A percentile compares a stretch with the other conserved stretches of the same genome.
Evolutionary conservation across 106 monocot genomes (phyloP).

Genomic region (Xerophyta viscosa): DNA sequence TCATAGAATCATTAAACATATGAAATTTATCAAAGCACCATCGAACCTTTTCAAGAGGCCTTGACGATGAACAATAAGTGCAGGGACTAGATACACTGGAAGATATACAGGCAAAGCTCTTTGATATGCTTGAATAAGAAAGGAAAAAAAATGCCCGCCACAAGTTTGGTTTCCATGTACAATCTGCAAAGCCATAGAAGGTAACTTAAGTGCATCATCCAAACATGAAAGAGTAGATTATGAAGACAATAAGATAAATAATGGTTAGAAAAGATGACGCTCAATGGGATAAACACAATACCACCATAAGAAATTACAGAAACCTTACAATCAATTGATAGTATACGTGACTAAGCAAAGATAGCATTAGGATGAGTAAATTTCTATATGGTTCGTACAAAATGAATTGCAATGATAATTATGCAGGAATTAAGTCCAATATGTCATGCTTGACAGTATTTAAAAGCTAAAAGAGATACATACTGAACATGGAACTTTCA

Average conservation of each 20-base stretch:
- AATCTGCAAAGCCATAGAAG: conserved; percentile 43
- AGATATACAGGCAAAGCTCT: conserved; percentile 95
- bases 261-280: too few species aligned
- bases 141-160: conserved; percentile 53
- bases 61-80: conserved; percentile 85
- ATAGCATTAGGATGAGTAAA: too few species aligned
- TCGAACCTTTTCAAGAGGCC: conserved; percentile 77
- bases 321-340: too few species aligned
- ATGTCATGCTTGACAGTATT: too few species aligned
- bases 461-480: conserved; percentile 14
- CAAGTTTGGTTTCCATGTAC: conserved; percentile 90
- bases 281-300: too few species aligned
- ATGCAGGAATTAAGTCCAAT: too few species aligned
- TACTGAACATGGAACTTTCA: conserved; percentile 97
- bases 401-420: too few species aligned
- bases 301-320: too few species aligned
- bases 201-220: too few species aligned
- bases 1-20: background rate
- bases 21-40: background rate
- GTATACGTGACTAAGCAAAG: too few species aligned
- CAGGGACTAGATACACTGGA: conserved; percentile 93
- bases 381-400: too few species aligned
- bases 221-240: background rate
- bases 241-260: too few species aligned
- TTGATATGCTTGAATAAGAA: conserved; percentile 83